Evolutionary conservation across 495 filamentous ascomycete genomes (phyloP).

Genomic region (Penicillium roqueforti): DNA sequence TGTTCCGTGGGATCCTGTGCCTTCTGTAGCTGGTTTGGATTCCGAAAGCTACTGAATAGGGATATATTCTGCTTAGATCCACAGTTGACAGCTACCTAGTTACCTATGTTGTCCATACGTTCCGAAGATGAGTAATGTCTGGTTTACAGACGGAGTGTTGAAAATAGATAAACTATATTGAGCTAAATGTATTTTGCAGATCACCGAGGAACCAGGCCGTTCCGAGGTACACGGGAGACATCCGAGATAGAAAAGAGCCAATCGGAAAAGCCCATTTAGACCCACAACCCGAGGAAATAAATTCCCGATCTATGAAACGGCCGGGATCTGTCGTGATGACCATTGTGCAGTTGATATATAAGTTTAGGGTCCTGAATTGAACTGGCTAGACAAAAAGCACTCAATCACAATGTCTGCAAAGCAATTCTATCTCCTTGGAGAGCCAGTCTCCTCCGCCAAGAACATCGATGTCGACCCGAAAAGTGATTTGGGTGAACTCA

Average conservation of each 20-base stretch:
- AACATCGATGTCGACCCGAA: slow-evolving; percentile 22
- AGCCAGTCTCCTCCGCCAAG: slow-evolving; percentile 25
- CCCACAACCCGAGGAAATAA: slow-evolving; percentile 5
- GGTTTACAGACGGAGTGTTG: no score
- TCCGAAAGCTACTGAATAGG: no score
- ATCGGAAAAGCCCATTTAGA: neutral
- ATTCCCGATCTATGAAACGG: slow-evolving; percentile 4
- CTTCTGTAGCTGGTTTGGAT: no score
- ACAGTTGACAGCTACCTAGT: neutral
- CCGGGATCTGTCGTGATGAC: neutral
- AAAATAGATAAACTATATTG: no score
- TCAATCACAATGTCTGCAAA: slow-evolving; percentile 25
- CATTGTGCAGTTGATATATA: slow-evolving; percentile 5
- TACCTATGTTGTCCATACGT: no score
- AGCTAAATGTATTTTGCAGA: no score
- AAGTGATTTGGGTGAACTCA: slow-evolving; percentile 21
- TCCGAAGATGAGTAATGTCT: no score
- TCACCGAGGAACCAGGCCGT: neutral
- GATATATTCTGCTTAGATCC: neutral
- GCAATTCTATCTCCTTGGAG: slow-evolving; percentile 36
- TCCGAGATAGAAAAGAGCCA: neutral
- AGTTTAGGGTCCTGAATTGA: neutral
- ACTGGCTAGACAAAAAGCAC: neutral
- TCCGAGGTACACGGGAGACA: neutral
- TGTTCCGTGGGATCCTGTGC: no score